phyloP scores from a whole-genome alignment of 306 rosid genomes.

The Canavalia ensiformis region DNA sequence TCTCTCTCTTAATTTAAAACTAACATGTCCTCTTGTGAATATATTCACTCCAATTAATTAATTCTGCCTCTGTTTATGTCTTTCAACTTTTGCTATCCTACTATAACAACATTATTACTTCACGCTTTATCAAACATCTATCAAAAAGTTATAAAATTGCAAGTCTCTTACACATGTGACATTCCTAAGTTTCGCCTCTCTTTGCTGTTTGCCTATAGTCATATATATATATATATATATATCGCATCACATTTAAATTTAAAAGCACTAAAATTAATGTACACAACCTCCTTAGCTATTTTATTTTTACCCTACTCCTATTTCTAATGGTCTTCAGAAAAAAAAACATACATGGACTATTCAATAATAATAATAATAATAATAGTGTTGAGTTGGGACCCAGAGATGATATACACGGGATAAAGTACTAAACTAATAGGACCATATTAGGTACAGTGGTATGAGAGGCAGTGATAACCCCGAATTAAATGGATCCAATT shows the following conservation, averaged over 20 bases:
- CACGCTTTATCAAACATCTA: slow-evolving; percentile 17
- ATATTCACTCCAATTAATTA: background rate
- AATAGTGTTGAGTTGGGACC: slow-evolving; percentile 48
- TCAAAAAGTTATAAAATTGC: slow-evolving; percentile 27
- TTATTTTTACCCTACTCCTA: slow-evolving; percentile 4
- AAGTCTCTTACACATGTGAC: slow-evolving; percentile 32
- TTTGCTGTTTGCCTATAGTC: slow-evolving; percentile 10
- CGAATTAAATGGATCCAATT: slow-evolving; percentile 58
- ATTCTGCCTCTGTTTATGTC: background rate
- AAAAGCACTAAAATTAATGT: background rate
- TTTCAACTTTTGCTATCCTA: slow-evolving; percentile 13
- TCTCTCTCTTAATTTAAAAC: background rate
- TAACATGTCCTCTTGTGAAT: background rate
- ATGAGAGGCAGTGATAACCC: slow-evolving; percentile 58
- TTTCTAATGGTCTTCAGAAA: background rate
- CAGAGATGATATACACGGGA: slow-evolving; percentile 61
- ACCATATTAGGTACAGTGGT: slow-evolving; percentile 58
- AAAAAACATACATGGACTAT: background rate
- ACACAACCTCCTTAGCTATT: background rate
- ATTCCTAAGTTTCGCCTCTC: slow-evolving; percentile 6
- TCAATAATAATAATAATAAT: background rate
- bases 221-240: background rate
- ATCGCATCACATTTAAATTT: background rate
- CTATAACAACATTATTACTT: background rate
- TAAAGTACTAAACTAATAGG: slow-evolving; percentile 47